Evolutionary conservation across 805 yeast species (phyloP).

Genomic region (Yarrowia yakushimensis): DNA sequence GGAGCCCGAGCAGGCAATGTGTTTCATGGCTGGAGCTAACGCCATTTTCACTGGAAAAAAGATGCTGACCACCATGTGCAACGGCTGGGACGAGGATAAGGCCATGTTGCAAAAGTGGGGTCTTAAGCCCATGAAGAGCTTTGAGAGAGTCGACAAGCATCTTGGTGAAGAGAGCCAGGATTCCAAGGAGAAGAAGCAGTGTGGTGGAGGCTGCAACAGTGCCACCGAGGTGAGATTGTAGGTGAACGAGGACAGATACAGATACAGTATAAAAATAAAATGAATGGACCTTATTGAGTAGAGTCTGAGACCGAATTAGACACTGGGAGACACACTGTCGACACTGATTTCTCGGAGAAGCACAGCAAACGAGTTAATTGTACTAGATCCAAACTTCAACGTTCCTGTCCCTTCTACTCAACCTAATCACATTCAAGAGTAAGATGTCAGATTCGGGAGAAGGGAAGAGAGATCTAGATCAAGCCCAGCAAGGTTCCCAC

Average conservation of each 20-base stretch:
- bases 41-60: conserved; percentile 78
- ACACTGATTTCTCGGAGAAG: too few relatives aligned
- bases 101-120: conserved; percentile 71
- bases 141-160: conserved; percentile 24
- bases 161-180: neutral
- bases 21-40: conserved; percentile 75
- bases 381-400: neutral
- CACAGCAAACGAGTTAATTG: too few relatives aligned
- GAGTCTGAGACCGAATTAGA: too few relatives aligned
- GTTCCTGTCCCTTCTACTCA: neutral
- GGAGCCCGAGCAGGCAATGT: conserved; percentile 68
- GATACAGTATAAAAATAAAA: neutral
- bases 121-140: conserved; percentile 32
- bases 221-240: conserved; percentile 7
- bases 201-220: conserved; percentile 5
- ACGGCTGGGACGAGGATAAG: conserved; percentile 80
- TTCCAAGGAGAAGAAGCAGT: neutral
- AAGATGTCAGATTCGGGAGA: neutral
- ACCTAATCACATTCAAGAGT: neutral
- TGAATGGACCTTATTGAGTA: too few relatives aligned
- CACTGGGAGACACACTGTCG: too few relatives aligned
- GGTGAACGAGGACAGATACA: neutral
- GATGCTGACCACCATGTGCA: conserved; percentile 79
- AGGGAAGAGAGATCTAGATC: neutral
- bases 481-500: neutral